These are phyloP conservation scores for Cymbomonas tetramitiformis DNA, from an alignment of 139 green algal species.

Conservation along the genomic window DNA sequence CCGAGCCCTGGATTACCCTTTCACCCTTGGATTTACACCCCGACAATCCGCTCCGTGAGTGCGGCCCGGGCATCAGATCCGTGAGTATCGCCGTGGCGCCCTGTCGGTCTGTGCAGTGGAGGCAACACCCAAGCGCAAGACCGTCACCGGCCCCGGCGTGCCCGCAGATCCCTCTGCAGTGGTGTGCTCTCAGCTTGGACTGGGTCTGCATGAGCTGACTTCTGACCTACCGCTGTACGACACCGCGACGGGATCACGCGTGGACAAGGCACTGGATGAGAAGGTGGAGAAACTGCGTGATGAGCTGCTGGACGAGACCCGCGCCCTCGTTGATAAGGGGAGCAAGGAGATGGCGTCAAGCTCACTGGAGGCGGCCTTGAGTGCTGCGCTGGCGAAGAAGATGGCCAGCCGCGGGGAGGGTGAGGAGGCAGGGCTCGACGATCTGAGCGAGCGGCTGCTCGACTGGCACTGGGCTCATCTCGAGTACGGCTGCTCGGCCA, in stretches of 20 bases:
- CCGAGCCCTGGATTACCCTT: too few species aligned
- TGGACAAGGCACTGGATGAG: constrained; percentile 25
- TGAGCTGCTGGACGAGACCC: constrained; percentile 45
- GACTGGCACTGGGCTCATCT: constrained; percentile 73
- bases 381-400: background rate
- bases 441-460: constrained; percentile 36
- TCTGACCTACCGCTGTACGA: constrained; percentile 48
- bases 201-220: constrained; percentile 37
- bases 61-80: too few species aligned
- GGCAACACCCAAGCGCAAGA: background rate
- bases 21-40: too few species aligned
- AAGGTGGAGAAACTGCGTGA: constrained; percentile 41
- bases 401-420: background rate
- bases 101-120: background rate
- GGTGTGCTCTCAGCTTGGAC: constrained; percentile 43
- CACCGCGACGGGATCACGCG: constrained; percentile 26
- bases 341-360: background rate
- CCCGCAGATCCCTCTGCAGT: constrained; percentile 44
- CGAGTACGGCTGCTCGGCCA: constrained; percentile 67
- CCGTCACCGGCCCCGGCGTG: constrained; percentile 19
- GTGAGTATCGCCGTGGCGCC: too few species aligned
- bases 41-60: too few species aligned
- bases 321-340: constrained; percentile 11
- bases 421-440: constrained; percentile 12
- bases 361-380: background rate